Evolutionary conservation across 2,329 filamentous ascomycete genomes (phyloP).

Genomic region (Zalaria obscura): DNA sequence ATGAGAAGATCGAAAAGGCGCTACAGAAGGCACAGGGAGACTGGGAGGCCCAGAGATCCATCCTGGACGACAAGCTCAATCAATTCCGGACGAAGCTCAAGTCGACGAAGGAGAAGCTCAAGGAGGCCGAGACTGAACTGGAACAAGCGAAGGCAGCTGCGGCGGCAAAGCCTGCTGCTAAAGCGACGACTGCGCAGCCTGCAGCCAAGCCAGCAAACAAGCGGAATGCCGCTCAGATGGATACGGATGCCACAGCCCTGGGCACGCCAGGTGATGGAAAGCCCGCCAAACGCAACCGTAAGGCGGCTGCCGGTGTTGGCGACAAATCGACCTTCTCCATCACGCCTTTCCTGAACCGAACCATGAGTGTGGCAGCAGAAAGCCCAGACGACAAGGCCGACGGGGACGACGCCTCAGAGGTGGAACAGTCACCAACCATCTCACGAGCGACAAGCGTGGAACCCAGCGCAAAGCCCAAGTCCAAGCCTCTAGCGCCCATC

Average conservation of each 20-base stretch:
- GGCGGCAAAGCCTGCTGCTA: slow-evolving; percentile 17
- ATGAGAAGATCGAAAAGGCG: slow-evolving; percentile 37
- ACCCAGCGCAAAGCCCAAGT: slow-evolving; percentile 17
- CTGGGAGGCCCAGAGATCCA: slow-evolving; percentile 46
- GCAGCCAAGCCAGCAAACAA: slow-evolving; percentile 26
- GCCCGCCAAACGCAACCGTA: slow-evolving; percentile 30
- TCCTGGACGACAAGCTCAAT: slow-evolving; percentile 57
- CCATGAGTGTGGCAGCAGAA: slow-evolving; percentile 41
- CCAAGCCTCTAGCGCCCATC: slow-evolving; percentile 28
- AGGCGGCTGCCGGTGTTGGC: slow-evolving; percentile 46
- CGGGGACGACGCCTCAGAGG: slow-evolving; percentile 15
- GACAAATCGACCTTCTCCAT: slow-evolving; percentile 91
- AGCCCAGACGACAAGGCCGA: slow-evolving; percentile 5
- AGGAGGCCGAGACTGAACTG: slow-evolving; percentile 42
- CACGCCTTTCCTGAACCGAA: slow-evolving; percentile 79
- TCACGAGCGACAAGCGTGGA: slow-evolving; percentile 5
- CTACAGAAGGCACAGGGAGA: slow-evolving; percentile 43
- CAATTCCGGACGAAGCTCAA: slow-evolving; percentile 56
- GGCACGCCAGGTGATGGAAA: slow-evolving; percentile 33
- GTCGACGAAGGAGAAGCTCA: slow-evolving; percentile 57
- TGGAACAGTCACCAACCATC: slow-evolving; percentile 4
- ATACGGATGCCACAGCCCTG: slow-evolving; percentile 31
- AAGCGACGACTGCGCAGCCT: slow-evolving; percentile 14
- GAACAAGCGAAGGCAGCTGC: slow-evolving; percentile 25
- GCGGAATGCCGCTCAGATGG: slow-evolving; percentile 26